phyloP scores from a whole-genome alignment of 2,329 filamentous ascomycete species.

The Torrubiellomyces zombiae region DNA sequence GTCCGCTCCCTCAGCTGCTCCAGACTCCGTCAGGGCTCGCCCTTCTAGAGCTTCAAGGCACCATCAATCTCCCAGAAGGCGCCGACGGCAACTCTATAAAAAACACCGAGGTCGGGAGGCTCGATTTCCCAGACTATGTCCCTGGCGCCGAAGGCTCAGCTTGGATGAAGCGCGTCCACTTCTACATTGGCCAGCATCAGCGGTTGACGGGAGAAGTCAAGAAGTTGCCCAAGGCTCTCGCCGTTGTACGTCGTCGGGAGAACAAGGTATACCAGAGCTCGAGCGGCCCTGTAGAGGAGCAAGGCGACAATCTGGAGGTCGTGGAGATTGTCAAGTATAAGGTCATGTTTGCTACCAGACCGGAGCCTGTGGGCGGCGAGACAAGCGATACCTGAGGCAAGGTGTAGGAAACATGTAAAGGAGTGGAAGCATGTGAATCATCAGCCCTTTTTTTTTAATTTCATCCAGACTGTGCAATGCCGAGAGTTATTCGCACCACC shows the following conservation, averaged over 20 bases:
- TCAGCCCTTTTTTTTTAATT: too few relatives aligned
- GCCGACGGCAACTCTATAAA: slow-evolving; percentile 13
- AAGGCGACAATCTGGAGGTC: slow-evolving; percentile 51
- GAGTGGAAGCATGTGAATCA: too few relatives aligned
- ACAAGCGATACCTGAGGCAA: slow-evolving; percentile 16
- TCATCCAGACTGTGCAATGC: too few relatives aligned
- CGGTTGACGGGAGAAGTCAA: slow-evolving; percentile 79
- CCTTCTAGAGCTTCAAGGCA: slow-evolving; percentile 82
- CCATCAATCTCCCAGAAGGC: slow-evolving; percentile 54
- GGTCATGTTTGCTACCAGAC: slow-evolving; percentile 66
- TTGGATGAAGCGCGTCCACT: slow-evolving; percentile 83
- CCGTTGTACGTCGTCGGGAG: slow-evolving; percentile 49
- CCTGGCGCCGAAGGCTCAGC: slow-evolving; percentile 29
- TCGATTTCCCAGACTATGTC: slow-evolving; percentile 64
- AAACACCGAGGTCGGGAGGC: slow-evolving; percentile 41
- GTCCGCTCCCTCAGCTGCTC: slow-evolving; percentile 62
- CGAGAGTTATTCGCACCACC: too few relatives aligned
- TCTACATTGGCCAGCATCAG: slow-evolving; percentile 82
- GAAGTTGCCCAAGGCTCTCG: slow-evolving; percentile 64
- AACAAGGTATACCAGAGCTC: slow-evolving; percentile 24
- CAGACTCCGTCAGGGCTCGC: slow-evolving; percentile 82
- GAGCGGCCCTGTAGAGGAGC: slow-evolving; percentile 20
- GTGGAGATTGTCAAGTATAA: slow-evolving; percentile 80
- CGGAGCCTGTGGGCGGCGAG: slow-evolving; percentile 76
- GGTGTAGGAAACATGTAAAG: neutral